phyloP scores from a whole-genome alignment of 495 filamentous ascomycete species.

The Xylaria telfairii region DNA sequence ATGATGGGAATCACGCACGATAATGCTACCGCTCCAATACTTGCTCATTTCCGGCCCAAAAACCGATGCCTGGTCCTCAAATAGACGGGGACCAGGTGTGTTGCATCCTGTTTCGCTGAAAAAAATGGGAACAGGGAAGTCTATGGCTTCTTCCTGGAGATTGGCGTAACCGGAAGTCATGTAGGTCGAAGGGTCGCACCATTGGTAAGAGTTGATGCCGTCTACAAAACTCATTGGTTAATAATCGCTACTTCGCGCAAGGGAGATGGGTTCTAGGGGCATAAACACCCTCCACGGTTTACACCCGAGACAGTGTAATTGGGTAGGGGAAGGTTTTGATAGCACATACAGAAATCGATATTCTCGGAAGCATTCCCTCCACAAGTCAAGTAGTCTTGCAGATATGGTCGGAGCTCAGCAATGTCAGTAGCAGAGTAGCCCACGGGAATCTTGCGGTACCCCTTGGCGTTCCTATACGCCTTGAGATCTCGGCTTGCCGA shows the following conservation, averaged over 20 bases:
- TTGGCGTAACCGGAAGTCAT: constrained; percentile 70
- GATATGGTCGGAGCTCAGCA: constrained; percentile 76
- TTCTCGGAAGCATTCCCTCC: constrained; percentile 69
- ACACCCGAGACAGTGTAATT: neutral
- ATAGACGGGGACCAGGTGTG: constrained; percentile 68
- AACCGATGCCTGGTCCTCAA: constrained; percentile 78
- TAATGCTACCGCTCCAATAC: constrained; percentile 81
- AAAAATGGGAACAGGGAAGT: constrained; percentile 78
- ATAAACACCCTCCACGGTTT: neutral
- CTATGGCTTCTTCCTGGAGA: constrained; percentile 59
- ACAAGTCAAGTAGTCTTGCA: constrained; percentile 89
- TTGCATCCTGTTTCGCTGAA: constrained; percentile 86
- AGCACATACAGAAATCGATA: constrained; percentile 71
- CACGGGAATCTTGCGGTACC: constrained; percentile 82
- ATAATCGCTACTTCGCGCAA: neutral
- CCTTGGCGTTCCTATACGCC: constrained; percentile 75
- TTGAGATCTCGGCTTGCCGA: constrained; percentile 82
- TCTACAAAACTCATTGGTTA: constrained; percentile 33
- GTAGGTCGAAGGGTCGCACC: constrained; percentile 75
- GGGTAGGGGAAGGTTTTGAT: neutral
- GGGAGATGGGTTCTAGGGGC: neutral
- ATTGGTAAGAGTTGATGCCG: constrained; percentile 85
- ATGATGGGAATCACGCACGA: neutral
- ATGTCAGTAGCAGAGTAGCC: constrained; percentile 94
- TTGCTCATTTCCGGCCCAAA: constrained; percentile 73